Conservation (phyloP, 2,329 filamentous ascomycete species). For the Colletotrichum sp. region DNA sequence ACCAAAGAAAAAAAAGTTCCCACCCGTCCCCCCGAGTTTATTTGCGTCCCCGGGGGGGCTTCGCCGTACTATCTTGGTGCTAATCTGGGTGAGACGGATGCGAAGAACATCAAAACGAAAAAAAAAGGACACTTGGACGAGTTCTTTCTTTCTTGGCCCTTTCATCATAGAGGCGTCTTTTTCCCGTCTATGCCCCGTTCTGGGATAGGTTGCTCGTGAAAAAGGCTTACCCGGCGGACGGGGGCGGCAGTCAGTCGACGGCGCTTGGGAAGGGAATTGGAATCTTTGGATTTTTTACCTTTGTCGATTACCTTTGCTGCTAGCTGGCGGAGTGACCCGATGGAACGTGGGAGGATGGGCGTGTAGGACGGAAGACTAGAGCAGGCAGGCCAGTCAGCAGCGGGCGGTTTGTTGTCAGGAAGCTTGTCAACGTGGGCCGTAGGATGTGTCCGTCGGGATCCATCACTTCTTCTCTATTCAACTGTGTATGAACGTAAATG, state of each 20-base stretch:
- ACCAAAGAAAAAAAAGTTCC: background rate
- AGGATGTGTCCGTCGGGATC: background rate
- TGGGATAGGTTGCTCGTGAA: background rate
- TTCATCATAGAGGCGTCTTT: background rate
- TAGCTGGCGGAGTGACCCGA: background rate
- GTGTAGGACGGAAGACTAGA: background rate
- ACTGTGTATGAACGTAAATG: background rate
- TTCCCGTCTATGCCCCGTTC: background rate
- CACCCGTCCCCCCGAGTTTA: background rate
- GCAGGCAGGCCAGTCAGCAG: background rate
- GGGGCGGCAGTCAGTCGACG: background rate
- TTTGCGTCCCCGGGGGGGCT: background rate
- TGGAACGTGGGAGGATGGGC: background rate
- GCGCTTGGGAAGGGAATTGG: background rate
- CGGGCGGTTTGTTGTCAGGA: background rate
- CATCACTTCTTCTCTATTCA: background rate
- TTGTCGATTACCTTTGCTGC: background rate
- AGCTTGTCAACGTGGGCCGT: background rate
- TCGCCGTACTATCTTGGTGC: background rate
- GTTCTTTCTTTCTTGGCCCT: background rate
- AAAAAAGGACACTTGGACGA: background rate
- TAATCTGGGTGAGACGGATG: background rate
- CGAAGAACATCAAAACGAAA: background rate
- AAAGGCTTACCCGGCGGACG: background rate
- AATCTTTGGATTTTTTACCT: background rate